Conservation (phyloP, 2,329 filamentous ascomycete genomes). For the Endoconidiophora laricicola region DNA sequence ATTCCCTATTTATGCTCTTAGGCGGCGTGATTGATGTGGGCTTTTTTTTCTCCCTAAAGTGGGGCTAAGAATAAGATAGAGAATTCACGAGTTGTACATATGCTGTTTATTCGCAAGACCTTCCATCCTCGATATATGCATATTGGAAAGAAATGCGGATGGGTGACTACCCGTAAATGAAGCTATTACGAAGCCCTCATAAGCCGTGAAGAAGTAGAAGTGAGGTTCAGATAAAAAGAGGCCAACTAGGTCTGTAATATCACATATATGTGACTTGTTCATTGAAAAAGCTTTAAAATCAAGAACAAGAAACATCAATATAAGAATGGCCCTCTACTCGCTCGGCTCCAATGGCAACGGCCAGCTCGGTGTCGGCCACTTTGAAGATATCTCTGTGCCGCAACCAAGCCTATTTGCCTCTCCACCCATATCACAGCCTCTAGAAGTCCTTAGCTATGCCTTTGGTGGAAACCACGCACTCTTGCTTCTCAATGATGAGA, state of each 20-base stretch:
- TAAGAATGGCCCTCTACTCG: constrained; percentile 35
- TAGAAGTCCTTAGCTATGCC: constrained; percentile 20
- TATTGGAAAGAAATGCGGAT: too few relatives aligned
- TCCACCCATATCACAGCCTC: constrained; percentile 20
- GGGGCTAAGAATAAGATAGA: too few relatives aligned
- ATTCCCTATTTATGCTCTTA: not conserved
- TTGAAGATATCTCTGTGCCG: constrained; percentile 52
- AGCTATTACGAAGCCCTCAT: too few relatives aligned
- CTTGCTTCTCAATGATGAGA: constrained; percentile 39
- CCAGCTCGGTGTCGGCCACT: constrained; percentile 55
- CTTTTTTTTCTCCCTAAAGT: not conserved
- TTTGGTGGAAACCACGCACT: constrained; percentile 82
- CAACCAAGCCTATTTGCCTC: constrained; percentile 41
- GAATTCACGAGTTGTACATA: not conserved
- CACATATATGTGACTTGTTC: too few relatives aligned
- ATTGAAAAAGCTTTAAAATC: too few relatives aligned
- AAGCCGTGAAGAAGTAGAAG: too few relatives aligned
- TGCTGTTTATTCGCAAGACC: not conserved
- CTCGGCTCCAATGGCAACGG: constrained; percentile 65
- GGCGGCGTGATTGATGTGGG: not conserved
- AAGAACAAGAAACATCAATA: too few relatives aligned
- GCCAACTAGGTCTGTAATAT: too few relatives aligned
- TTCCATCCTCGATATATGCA: constrained; percentile 2
- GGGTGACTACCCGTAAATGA: too few relatives aligned
- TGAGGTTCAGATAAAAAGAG: too few relatives aligned